Percentiles rank a stretch among this genome's conserved stretches.
Conservation (phyloP, 202 grass and related monocot genomes). For the Setaria viridis region DNA sequence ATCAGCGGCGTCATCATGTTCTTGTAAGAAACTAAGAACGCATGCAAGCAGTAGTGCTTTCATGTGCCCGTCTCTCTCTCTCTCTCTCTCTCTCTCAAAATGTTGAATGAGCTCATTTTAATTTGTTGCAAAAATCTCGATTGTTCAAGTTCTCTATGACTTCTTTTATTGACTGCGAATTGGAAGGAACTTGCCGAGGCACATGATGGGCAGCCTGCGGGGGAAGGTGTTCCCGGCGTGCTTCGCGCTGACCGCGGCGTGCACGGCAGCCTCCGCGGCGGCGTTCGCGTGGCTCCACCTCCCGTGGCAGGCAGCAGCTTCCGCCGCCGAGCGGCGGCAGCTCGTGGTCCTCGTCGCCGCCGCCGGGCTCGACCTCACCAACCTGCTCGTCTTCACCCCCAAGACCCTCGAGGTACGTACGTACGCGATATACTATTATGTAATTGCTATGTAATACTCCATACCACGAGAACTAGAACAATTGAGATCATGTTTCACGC, state of each 20-base stretch:
- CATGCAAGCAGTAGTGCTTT: too few species aligned
- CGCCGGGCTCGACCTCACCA: conserved; percentile 4
- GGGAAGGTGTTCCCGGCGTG: conserved; percentile 20
- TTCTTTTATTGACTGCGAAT: too few species aligned
- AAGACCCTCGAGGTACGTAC: not conserved
- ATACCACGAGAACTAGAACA: too few species aligned
- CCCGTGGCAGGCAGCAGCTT: not conserved
- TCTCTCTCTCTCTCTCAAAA: too few species aligned
- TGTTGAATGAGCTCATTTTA: too few species aligned
- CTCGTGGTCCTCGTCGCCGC: not conserved
- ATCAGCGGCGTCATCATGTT: not conserved
- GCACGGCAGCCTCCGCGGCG: not conserved
- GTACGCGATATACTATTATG: too few species aligned
- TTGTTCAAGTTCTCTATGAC: too few species aligned
- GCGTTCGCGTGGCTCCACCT: conserved; percentile 24
- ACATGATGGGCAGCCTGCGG: not conserved
- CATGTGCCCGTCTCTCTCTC: too few species aligned
- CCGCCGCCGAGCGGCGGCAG: not conserved
- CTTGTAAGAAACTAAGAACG: not conserved
- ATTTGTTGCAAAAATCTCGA: too few species aligned
- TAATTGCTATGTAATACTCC: too few species aligned
- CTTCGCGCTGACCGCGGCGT: conserved; percentile 4
- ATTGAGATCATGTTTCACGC: too few species aligned
- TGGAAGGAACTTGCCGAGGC: conserved; percentile 1
- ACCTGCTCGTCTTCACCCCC: conserved; percentile 9